Base-by-base conservation (phyloP, 2,329 filamentous ascomycete species). In the Chaetomium strumarium region DNA sequence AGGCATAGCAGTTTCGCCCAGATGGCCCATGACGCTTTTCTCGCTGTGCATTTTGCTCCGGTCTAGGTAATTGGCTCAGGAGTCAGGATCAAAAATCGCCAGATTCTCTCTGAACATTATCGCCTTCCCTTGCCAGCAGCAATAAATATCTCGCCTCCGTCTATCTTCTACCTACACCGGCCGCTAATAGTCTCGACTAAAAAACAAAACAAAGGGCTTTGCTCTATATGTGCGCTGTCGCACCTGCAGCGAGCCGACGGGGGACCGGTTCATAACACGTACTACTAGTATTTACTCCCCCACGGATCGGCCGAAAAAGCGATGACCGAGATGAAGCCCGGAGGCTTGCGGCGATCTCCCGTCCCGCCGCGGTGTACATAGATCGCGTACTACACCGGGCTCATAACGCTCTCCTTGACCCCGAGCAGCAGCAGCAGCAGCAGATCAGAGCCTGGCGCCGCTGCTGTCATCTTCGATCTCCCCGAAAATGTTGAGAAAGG, bases 401-500 rank as follows among this genome's bases (percentile, higher is more conserved):
- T 34, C 13, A 36, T n/a, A 41, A 41, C 24, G 31, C 37, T 12
- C 37, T 44, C 38, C 19, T 34, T 37, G 29, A 30, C 40, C 29
- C 14, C 38, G 9, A 49, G 30, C 13, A 30, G 31, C n/a, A 12
- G 17, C 3, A 12, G 19, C 38, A 30, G 31, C n/a, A 12, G 17
- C 3, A 12, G 19, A 34, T 62, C 51, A 62, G 29, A 62, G 56
- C 20, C 49, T 56, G 9, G 56, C 47, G 30, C 48, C 53, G 11
- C 46, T 54, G 17, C 12, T 40, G 20, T 58, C 57, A 8, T 55
- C 73, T 36, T 79, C 79, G 3, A 79, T 76, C 60, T 91, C 88
- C 0, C 90, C 91, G 64, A 96, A 86, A 16, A 96, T 68, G 55
- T 83, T 83, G 63, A 87, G 68, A 68, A 96, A 97, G 0, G 90